Percentiles rank a stretch among this genome's conserved stretches.
phyloP scores from a whole-genome alignment of 1,139 yeast genomes.

The Meyerozyma sp. region DNA sequence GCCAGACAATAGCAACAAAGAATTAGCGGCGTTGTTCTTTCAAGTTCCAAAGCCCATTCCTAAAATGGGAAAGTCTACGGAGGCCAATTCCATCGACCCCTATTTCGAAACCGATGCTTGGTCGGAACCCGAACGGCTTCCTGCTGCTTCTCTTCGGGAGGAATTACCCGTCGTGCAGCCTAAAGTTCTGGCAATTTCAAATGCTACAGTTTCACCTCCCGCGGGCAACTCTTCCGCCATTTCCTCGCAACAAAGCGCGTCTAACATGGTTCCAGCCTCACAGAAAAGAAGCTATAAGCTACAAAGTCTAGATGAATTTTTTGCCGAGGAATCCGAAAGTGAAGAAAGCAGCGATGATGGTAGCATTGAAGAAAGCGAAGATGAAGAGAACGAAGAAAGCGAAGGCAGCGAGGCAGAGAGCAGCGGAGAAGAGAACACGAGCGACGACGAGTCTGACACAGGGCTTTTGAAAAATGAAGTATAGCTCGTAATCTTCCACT shows the following conservation, averaged over 20 bases:
- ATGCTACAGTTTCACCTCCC: slow-evolving; percentile 1
- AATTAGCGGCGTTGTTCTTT: slow-evolving; percentile 68
- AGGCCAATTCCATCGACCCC: slow-evolving; percentile 2
- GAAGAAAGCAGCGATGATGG: slow-evolving; percentile 7
- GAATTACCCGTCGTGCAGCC: slow-evolving; percentile 17
- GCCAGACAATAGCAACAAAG: slow-evolving; percentile 29
- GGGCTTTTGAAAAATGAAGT: background rate
- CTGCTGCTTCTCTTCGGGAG: slow-evolving; percentile 34
- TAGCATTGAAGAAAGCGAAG: slow-evolving; percentile 6
- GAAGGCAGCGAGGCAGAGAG: background rate
- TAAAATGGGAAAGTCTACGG: slow-evolving; percentile 5
- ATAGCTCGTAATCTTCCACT: background rate
- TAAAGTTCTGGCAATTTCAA: slow-evolving; percentile 8
- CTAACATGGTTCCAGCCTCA: background rate
- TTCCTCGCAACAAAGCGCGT: slow-evolving; percentile 1
- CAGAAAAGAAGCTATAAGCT: slow-evolving; percentile 43
- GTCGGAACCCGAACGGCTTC: slow-evolving; percentile 28
- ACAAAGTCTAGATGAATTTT: slow-evolving; percentile 83
- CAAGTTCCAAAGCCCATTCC: slow-evolving; percentile 83
- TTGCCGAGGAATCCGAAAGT: slow-evolving; percentile 34
- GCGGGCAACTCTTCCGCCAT: slow-evolving; percentile 4
- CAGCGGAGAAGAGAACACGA: background rate
- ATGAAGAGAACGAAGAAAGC: background rate
- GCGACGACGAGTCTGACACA: background rate
- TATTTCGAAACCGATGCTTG: slow-evolving; percentile 29